Base-by-base conservation (phyloP, 1,284 basidiomycete genomes). In the Moesziomyces sp. region DNA sequence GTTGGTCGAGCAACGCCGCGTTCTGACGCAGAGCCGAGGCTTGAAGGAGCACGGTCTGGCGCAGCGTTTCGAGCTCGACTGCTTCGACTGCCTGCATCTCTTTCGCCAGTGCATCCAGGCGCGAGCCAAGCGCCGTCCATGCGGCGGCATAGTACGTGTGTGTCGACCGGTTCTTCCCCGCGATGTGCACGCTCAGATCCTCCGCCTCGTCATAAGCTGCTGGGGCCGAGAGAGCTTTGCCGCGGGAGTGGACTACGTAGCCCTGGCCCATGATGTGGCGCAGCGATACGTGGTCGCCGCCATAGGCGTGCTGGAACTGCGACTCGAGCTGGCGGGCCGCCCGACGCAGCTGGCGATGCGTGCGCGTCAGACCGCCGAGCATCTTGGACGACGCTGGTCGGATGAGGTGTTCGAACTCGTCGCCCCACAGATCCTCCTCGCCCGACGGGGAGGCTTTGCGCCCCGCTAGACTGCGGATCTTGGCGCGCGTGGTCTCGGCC, bases 1-100 rank as follows among this genome's bases (percentile, higher is more conserved):
- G 85, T 84, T 99, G 94, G 79, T 96, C 93, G 16, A 95, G 85
- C 42, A 94, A 87, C 18, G 89, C 88, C 3, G 93, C 90, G 80
- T 96, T 97, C 16, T 87, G 86, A 47, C 91, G 88, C n/a, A 83
- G 35, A 4, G 40, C 46, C 0, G 63, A n/a, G 0, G 68, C 38
- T 1, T 57, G 47, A 0, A 19, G 40, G n/a, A 81, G 44, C 3
- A 82, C 78, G 1, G 50, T 43, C 44, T 77, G 75, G 2, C 82
- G 77, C 4, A 83, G 65, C 7, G 57, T 28, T 21, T 80, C 78
- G 5, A 83, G 57, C 44, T 77, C 73, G 8, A 78, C 33, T 1
- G 47, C 3, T 38, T 83, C 82, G 16, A 68, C 42, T 6, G 69
- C 30, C 16, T 56, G 33, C 3, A 83, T 70, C 24, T 79, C 71